Base-by-base conservation (phyloP, 2,329 filamentous ascomycete species). In the Trichocomaceae sp. region DNA sequence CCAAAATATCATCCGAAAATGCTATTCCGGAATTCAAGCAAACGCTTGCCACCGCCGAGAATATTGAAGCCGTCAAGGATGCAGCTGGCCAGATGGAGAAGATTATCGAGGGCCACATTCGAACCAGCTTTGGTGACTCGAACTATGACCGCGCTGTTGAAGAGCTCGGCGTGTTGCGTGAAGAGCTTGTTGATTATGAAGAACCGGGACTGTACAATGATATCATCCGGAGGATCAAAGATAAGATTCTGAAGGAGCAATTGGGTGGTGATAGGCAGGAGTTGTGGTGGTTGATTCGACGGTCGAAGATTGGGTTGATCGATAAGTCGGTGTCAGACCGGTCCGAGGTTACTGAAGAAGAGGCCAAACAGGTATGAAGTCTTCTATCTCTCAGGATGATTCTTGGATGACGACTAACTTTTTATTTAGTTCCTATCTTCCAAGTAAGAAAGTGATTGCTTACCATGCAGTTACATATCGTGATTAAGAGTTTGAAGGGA, bases 21-120 rank as follows among this genome's bases (percentile, higher is more conserved):
- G 83, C 91, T 1, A 83, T 97, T 5, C 90, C 93, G 0, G 88
- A 92, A 57, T 96, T 96, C 80, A 95, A 91, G 67, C 89, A 90
- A 68, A 80, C 85, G 2, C 77, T 97, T 15, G 77, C 77, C 1
- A 73, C 75, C 1, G 79, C 86, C 0, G 78, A 82, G 6, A 79
- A 84, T 26, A 74, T 86, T 1, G 74, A 80, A 1, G 77, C 80
- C 3, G 81, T 95, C 52, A 77, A 83, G 57, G 80, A 85, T 17
- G 86, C 87, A 1, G 79, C 84, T 5, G 82, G 84, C 60, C 88
- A 95, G 65, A 87, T 97, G 82, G 83, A 79, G 12, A 68, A 68
- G 4, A 85, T 96, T 54, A 81, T 95, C 45, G 79, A 83, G 56
- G 75, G 77, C 7, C 81, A 88, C 50, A 82, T 96, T 57, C 80